A percentile compares a stretch with the other conserved stretches of the same genome.
Conservation (phyloP, 2,329 filamentous ascomycete genomes). For the Claviceps sp. region DNA sequence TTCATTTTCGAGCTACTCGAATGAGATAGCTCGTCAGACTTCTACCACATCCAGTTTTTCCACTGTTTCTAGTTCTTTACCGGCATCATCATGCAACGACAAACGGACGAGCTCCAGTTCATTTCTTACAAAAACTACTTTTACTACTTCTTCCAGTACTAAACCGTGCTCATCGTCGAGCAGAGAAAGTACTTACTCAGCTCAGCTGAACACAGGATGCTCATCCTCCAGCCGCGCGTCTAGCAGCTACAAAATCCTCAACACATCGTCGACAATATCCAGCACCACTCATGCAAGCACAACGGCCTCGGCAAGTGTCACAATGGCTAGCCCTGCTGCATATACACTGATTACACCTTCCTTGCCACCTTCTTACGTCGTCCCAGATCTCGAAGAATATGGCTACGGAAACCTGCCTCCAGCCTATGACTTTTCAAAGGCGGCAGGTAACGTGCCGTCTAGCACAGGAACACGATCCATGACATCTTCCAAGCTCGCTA, state of each 20-base stretch:
- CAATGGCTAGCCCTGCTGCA: slow-evolving; percentile 1
- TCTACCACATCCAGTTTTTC: neutral
- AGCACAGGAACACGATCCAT: neutral
- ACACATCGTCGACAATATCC: neutral
- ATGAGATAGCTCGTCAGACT: neutral
- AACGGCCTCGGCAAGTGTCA: neutral
- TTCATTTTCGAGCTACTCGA: neutral
- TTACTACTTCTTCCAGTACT: neutral
- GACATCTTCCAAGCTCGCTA: neutral
- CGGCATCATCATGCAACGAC: slow-evolving; percentile 1
- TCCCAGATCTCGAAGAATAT: slow-evolving; percentile 7
- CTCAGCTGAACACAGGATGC: neutral
- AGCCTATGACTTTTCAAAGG: neutral
- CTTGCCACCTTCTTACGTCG: slow-evolving; percentile 3
- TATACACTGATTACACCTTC: slow-evolving; percentile 3
- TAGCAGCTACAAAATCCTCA: neutral
- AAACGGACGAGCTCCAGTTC: neutral
- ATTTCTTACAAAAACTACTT: neutral
- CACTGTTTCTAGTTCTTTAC: neutral
- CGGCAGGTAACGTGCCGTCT: neutral
- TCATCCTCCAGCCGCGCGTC: neutral
- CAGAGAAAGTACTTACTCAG: neutral
- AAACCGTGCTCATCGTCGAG: neutral
- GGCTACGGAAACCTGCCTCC: slow-evolving; percentile 3
- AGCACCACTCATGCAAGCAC: neutral